phyloP scores from a whole-genome alignment of 495 filamentous ascomycete species.

The Penicillium lividum region DNA sequence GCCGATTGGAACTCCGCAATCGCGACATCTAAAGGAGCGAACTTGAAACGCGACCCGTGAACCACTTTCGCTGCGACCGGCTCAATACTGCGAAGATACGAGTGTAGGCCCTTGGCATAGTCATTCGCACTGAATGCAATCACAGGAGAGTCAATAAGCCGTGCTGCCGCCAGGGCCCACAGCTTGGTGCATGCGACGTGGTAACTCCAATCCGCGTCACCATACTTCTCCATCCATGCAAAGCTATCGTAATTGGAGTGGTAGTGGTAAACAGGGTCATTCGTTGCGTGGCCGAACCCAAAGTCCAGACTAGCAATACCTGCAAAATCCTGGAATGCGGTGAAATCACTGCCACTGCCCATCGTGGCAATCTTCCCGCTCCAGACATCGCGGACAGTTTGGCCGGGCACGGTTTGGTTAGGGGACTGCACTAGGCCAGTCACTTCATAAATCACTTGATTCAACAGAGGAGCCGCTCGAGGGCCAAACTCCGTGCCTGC shows the following conservation, averaged over 20 bases:
- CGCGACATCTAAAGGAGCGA: slow-evolving; percentile 48
- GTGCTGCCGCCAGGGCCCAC: slow-evolving; percentile 51
- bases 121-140: slow-evolving; percentile 50
- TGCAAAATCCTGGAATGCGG: slow-evolving; percentile 72
- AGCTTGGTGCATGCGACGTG: slow-evolving; percentile 63
- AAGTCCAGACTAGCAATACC: slow-evolving; percentile 68
- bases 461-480: slow-evolving; percentile 69
- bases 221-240: slow-evolving; percentile 71
- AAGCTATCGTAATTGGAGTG: slow-evolving; percentile 79
- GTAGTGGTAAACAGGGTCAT: slow-evolving; percentile 68
- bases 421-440: slow-evolving; percentile 73
- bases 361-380: slow-evolving; percentile 62
- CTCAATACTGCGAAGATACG: slow-evolving; percentile 56
- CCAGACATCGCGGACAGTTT: slow-evolving; percentile 69
- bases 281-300: slow-evolving; percentile 47
- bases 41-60: slow-evolving; percentile 36
- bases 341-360: slow-evolving; percentile 73
- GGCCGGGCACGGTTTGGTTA: slow-evolving; percentile 62
- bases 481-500: slow-evolving; percentile 49
- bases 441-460: slow-evolving; percentile 71
- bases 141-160: slow-evolving; percentile 49
- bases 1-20: slow-evolving; percentile 48
- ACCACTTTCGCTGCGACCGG: slow-evolving; percentile 39
- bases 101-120: slow-evolving; percentile 43
- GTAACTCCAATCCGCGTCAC: slow-evolving; percentile 62